phyloP scores from a whole-genome alignment of 345 rosid genomes.

The Geranium brycei region DNA sequence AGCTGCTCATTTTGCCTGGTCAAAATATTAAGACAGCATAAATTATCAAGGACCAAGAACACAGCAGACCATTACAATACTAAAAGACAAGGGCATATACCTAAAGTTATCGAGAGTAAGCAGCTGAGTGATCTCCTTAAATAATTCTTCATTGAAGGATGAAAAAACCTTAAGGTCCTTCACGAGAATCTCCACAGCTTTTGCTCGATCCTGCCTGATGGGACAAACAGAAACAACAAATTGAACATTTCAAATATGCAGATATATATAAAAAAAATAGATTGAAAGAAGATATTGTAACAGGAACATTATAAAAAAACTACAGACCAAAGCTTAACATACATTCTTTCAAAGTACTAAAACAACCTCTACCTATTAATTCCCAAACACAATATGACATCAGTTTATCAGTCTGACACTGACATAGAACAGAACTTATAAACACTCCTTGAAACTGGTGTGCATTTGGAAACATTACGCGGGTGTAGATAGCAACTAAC shows the following conservation, averaged over 20 bases:
- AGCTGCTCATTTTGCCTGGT: constrained; percentile 76
- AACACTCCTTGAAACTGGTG: not conserved
- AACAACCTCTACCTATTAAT: not conserved
- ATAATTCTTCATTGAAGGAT: constrained; percentile 58
- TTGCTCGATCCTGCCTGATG: constrained; percentile 59
- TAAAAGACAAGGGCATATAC: constrained; percentile 18
- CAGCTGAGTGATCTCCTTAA: constrained; percentile 68
- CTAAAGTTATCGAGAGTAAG: constrained; percentile 68
- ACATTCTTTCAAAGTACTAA: not conserved
- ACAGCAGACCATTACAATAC: constrained; percentile 2
- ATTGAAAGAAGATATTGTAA: not conserved
- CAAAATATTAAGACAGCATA: constrained; percentile 2
- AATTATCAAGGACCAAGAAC: constrained; percentile 4
- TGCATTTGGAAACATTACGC: not conserved
- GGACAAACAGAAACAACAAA: constrained; percentile 9
- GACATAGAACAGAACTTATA: not conserved
- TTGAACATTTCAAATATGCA: constrained; percentile 2
- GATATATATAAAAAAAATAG: not conserved
- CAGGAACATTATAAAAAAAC: not conserved
- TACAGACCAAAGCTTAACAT: not conserved
- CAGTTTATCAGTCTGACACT: not conserved
- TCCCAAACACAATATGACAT: not conserved
- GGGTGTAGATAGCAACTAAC: not conserved
- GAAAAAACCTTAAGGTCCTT: constrained; percentile 68
- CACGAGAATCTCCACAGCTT: constrained; percentile 72